A percentile compares a stretch with the other conserved stretches of the same genome.
Evolutionary conservation across 139 green algal species (phyloP).

Genomic region (Chlamydomonas asymmetrica): DNA sequence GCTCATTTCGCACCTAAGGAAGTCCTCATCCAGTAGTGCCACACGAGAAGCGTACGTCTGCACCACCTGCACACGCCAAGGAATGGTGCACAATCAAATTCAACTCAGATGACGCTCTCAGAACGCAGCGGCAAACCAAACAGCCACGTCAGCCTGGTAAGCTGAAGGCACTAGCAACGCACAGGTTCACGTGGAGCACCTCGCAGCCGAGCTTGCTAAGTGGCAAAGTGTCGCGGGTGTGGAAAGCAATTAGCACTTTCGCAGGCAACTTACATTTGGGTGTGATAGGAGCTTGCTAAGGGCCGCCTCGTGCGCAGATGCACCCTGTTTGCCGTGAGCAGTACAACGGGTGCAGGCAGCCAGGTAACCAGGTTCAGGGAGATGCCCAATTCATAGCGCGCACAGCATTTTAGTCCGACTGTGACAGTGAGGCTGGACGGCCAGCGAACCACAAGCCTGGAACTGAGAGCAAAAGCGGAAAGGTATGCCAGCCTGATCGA

Average conservation of each 20-base stretch:
- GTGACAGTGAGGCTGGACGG: no score
- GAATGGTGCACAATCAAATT: no score
- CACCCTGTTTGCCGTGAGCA: no score
- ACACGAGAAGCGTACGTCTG: slow-evolving; percentile 30
- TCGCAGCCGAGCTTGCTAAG: not conserved
- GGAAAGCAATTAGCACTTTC: not conserved
- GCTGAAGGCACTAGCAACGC: not conserved
- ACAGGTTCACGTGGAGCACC: not conserved
- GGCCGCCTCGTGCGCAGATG: slow-evolving; percentile 25
- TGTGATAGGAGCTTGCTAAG: slow-evolving; percentile 26
- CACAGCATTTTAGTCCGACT: no score
- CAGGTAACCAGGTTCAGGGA: no score
- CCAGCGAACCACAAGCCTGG: no score
- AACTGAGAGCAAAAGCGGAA: no score
- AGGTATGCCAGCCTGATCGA: no score
- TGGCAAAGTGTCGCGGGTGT: not conserved
- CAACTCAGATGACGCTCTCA: no score
- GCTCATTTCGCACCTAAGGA: slow-evolving; percentile 18
- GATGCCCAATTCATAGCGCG: no score
- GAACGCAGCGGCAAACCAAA: not conserved
- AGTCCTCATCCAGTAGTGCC: slow-evolving; percentile 27
- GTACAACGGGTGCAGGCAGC: no score
- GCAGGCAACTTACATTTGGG: slow-evolving; percentile 26
- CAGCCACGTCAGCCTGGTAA: not conserved
- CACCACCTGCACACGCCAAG: no score